phyloP scores from a whole-genome alignment of 1,284 basidiomycete genomes.

The Cutaneotrichosporon sp. region DNA sequence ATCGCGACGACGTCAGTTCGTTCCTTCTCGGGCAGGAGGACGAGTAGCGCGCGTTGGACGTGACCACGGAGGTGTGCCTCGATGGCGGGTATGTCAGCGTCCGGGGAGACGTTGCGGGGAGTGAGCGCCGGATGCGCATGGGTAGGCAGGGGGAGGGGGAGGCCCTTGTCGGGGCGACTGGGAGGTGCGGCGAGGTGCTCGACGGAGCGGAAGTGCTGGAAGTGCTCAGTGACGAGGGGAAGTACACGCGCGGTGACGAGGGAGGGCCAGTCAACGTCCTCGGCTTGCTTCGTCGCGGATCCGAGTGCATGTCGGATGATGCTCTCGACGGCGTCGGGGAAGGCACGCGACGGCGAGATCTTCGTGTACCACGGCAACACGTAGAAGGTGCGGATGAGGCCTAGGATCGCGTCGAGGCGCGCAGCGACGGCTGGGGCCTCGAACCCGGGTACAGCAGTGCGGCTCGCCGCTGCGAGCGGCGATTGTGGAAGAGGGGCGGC shows the following conservation, averaged over 20 bases:
- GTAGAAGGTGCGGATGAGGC: slow-evolving; percentile 77
- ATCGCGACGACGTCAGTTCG: slow-evolving; percentile 69
- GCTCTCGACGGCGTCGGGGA: slow-evolving; percentile 77
- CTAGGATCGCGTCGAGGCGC: slow-evolving; percentile 71
- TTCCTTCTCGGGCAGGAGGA: slow-evolving; percentile 73
- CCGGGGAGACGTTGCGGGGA: slow-evolving; percentile 59
- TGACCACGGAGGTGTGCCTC: slow-evolving; percentile 75
- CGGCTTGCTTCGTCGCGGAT: slow-evolving; percentile 60
- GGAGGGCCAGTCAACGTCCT: slow-evolving; percentile 68
- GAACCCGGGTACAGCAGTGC: slow-evolving; percentile 14
- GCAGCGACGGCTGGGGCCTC: slow-evolving; percentile 56
- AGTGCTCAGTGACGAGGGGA: slow-evolving; percentile 81
- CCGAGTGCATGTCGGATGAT: slow-evolving; percentile 69
- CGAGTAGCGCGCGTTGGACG: slow-evolving; percentile 67
- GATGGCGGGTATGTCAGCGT: slow-evolving; percentile 85
- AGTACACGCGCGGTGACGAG: slow-evolving; percentile 78
- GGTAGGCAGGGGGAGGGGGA: slow-evolving; percentile 38
- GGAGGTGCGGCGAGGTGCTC: slow-evolving; percentile 58
- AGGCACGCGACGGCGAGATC: slow-evolving; percentile 78
- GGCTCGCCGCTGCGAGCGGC: neutral
- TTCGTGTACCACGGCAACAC: slow-evolving; percentile 80
- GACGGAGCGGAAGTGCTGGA: slow-evolving; percentile 88
- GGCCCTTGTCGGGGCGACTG: slow-evolving; percentile 52
- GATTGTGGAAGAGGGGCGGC: neutral
- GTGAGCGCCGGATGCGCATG: slow-evolving; percentile 74